A percentile compares a stretch with the other conserved stretches of the same genome.
phyloP scores from a whole-genome alignment of 106 monocot species.

The Dioscorea zingiberensis region DNA sequence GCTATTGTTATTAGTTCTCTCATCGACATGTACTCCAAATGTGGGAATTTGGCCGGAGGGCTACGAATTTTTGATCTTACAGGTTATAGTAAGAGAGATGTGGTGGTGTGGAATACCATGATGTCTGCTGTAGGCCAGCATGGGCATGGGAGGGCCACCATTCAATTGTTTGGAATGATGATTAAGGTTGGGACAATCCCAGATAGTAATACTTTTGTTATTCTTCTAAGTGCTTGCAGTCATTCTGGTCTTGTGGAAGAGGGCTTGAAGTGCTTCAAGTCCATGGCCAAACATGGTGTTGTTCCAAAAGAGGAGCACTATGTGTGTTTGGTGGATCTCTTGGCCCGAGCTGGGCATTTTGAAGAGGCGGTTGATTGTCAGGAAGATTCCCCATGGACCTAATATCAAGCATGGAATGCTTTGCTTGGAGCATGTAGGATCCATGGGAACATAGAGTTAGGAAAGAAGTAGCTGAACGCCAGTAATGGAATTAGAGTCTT shows the following conservation, averaged over 20 bases:
- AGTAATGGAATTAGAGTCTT: constrained; percentile 30
- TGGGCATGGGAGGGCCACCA: constrained; percentile 38
- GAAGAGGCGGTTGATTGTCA: constrained; percentile 44
- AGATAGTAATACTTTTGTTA: constrained; percentile 49
- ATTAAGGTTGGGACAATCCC: constrained; percentile 23
- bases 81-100: constrained; percentile 26
- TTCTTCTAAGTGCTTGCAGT: constrained; percentile 62
- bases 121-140: constrained; percentile 63
- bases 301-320: constrained; percentile 52
- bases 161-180: constrained; percentile 59
- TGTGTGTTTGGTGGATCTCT: constrained; percentile 64
- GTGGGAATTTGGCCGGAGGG: constrained; percentile 47
- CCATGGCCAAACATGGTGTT: constrained; percentile 46
- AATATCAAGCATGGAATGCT: constrained; percentile 41
- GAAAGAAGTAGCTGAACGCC: constrained; percentile 31
- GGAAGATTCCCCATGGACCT: constrained; percentile 24
- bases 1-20: constrained; percentile 53
- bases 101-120: constrained; percentile 69
- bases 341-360: constrained; percentile 47
- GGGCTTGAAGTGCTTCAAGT: constrained; percentile 48
- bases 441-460: constrained; percentile 37
- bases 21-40: constrained; percentile 87
- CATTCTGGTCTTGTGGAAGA: constrained; percentile 56
- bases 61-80: constrained; percentile 32
- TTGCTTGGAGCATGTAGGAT: constrained; percentile 57